These are phyloP conservation scores for Diplodia mutila DNA, from an alignment of 2,329 filamentous ascomycete species.

Conservation along the genomic window DNA sequence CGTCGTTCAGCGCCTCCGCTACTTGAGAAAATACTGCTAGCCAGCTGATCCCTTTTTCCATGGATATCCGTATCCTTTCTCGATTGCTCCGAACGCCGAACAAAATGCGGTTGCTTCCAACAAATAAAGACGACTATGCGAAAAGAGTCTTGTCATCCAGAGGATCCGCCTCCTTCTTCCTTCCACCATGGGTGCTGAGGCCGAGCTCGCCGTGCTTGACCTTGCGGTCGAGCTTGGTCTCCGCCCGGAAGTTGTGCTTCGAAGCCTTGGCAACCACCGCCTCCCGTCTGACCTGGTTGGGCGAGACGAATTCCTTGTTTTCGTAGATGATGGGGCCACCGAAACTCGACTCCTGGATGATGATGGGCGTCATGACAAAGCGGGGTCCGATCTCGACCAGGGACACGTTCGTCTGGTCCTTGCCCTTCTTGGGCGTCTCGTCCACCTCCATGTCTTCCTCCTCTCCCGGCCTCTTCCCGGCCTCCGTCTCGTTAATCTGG, in stretches of 20 bases:
- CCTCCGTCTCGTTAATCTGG: slow-evolving; percentile 83
- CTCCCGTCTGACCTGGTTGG: slow-evolving; percentile 90
- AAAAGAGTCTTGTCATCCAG: slow-evolving; percentile 80
- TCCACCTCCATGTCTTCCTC: slow-evolving; percentile 40
- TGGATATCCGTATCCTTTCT: slow-evolving; percentile 25
- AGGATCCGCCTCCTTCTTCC: slow-evolving; percentile 65
- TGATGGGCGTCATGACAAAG: slow-evolving; percentile 90
- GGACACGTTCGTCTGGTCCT: slow-evolving; percentile 71
- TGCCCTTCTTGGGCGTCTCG: slow-evolving; percentile 46
- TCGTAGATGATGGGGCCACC: slow-evolving; percentile 97
- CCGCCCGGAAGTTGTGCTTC: slow-evolving; percentile 75
- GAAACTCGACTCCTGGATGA: slow-evolving; percentile 93
- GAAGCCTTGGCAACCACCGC: slow-evolving; percentile 75
- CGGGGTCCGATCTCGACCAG: slow-evolving; percentile 93
- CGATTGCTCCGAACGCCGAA: slow-evolving; percentile 25
- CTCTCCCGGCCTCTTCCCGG: slow-evolving; percentile 45
- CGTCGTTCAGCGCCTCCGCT: slow-evolving; percentile 21
- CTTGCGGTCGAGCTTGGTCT: slow-evolving; percentile 72
- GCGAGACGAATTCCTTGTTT: slow-evolving; percentile 95
- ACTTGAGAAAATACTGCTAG: slow-evolving; percentile 26
- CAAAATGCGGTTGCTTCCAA: slow-evolving; percentile 17
- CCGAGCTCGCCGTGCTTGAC: slow-evolving; percentile 78
- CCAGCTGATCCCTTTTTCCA: slow-evolving; percentile 23
- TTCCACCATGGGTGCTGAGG: slow-evolving; percentile 68
- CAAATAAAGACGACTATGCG: slow-evolving; percentile 54